Base-by-base conservation (phyloP, 495 filamentous ascomycete species). In the Trichoderma reesei region DNA sequence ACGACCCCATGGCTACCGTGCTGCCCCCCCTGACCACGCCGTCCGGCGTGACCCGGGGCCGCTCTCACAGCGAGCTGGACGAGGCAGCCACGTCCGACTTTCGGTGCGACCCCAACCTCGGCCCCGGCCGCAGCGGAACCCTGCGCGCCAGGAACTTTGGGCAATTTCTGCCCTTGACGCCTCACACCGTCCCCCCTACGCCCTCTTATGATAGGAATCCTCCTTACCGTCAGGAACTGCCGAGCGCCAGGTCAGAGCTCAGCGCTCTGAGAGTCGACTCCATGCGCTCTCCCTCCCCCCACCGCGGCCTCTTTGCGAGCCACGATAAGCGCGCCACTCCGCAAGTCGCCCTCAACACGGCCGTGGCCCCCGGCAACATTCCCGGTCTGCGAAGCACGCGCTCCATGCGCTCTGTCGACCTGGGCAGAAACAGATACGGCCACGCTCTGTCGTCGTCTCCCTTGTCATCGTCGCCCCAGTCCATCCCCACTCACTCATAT, bases 261-360 rank as follows among this genome's bases (percentile, higher is more conserved):
- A 14, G 26, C 26, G 31, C 51, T 16, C 31, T 56, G 3, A n/a
- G 51, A 36, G 20, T 7, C 33, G 26, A 33, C 7, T 18, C 31
- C 4, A 70, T 72, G 37, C 72, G 81, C 65, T 75, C 85, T 10
- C 77, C 78, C 16, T 85, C 85, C 1, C 80, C 83, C 14, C 86
- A 90, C 62, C 71, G 83, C 26, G 78, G 76, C 2, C 69, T 84
- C 34, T 76, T 85, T 56, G 81, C 79, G 16, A 80, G 74, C 64
- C 72, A 69, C 59, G 84, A 90, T 64, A 85, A 83, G 66, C 86
- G 83, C 67, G 83, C 85, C 26, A 87, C 85, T 65, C 81, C 89
- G 14, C 85, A 79, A 67, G 75, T 88, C 20, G 82, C 84, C 26
- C 67, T 88, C 51, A 89, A 81, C 65, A 83, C 79, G 37, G 80